Conservation (phyloP, 2,329 filamentous ascomycete species). For the Diplodia seriata region DNA sequence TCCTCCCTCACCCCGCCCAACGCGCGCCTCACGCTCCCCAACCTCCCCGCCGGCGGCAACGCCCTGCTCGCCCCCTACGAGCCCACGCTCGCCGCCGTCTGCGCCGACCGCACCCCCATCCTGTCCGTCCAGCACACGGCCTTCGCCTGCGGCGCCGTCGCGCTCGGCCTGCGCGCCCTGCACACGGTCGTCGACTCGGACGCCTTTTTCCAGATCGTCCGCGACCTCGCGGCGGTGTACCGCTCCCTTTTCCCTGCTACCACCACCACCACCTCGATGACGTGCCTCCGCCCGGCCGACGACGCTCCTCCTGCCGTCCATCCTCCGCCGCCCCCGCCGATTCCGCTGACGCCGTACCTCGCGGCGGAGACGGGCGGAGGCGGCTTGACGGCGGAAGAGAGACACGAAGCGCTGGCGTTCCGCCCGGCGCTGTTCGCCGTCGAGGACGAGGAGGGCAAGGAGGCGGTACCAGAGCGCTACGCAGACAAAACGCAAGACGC, state of each 20-base stretch:
- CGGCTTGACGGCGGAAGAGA: not conserved
- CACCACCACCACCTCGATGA: too few species aligned
- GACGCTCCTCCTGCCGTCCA: too few species aligned
- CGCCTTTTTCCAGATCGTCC: conserved; percentile 11
- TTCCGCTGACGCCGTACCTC: not conserved
- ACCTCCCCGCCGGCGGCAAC: conserved; percentile 1
- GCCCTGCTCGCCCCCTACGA: conserved; percentile 8
- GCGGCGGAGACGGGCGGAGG: not conserved
- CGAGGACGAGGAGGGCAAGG: not conserved
- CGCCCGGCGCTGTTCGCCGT: not conserved
- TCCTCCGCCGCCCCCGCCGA: too few species aligned
- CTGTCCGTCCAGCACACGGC: conserved; percentile 17
- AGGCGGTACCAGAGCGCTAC: not conserved
- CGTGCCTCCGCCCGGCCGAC: too few species aligned
- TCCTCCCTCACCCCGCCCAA: too few species aligned
- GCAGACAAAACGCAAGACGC: not conserved
- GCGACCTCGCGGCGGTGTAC: conserved; percentile 11
- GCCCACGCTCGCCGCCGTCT: not conserved
- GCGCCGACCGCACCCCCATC: not conserved
- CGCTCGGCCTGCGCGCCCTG: not conserved
- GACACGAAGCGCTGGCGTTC: not conserved
- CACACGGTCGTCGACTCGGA: conserved; percentile 10
- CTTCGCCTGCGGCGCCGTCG: conserved; percentile 14
- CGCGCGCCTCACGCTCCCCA: not conserved
- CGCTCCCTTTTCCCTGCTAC: not conserved